Evolutionary conservation across 2,329 filamentous ascomycete species (phyloP).

Genomic region (Monilinia fructigena): DNA sequence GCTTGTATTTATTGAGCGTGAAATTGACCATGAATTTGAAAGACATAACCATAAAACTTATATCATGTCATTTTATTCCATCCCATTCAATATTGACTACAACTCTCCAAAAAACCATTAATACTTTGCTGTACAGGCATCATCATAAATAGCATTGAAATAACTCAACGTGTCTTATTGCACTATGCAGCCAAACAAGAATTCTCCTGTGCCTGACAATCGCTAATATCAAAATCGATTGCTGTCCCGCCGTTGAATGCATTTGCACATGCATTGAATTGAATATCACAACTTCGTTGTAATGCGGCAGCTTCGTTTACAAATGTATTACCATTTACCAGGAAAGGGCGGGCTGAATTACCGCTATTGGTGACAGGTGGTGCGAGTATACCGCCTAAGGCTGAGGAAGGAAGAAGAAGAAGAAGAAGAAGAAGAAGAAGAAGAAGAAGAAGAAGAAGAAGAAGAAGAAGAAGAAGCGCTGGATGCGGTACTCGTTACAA

Average conservation of each 20-base stretch:
- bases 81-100: too few relatives aligned
- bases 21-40: too few relatives aligned
- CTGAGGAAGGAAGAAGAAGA: slow-evolving; percentile 3
- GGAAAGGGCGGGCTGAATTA: slow-evolving; percentile 52
- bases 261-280: slow-evolving; percentile 60
- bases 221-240: slow-evolving; percentile 27
- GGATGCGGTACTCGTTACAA: not conserved
- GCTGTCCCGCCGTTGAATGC: slow-evolving; percentile 51
- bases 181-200: slow-evolving; percentile 23
- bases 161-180: too few relatives aligned
- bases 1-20: too few relatives aligned
- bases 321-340: slow-evolving; percentile 57
- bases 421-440: not conserved
- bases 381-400: slow-evolving; percentile 50
- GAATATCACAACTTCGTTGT: slow-evolving; percentile 61
- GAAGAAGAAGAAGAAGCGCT: not conserved
- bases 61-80: too few relatives aligned
- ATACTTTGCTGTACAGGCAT: too few relatives aligned
- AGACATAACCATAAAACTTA: too few relatives aligned
- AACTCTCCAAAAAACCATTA: too few relatives aligned
- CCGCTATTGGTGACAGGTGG: slow-evolving; percentile 52
- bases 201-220: slow-evolving; percentile 33
- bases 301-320: slow-evolving; percentile 54
- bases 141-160: not conserved
- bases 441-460: not conserved